A percentile compares a stretch with the other conserved stretches of the same genome.
Conservation (phyloP, 768 basidiomycete species). For the Aureoboletus auriporus region DNA sequence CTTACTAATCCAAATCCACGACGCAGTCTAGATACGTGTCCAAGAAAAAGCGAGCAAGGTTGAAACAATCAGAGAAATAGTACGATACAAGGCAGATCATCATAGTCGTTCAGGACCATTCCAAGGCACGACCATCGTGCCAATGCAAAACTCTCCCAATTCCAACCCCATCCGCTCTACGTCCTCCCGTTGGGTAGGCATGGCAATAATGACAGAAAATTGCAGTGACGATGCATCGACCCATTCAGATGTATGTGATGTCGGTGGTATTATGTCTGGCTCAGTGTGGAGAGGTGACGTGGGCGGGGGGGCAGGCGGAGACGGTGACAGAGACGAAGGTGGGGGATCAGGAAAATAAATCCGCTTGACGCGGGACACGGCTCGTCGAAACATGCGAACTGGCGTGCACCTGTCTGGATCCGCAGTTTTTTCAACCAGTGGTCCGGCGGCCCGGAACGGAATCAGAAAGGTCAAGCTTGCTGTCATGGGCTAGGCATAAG, state of each 20-base stretch:
- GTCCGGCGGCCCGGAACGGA: not conserved
- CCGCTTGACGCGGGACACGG: conserved; percentile 3
- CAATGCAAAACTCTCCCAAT: conserved; percentile 33
- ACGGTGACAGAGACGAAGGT: not conserved
- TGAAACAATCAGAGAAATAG: too few relatives aligned
- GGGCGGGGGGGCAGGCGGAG: not conserved
- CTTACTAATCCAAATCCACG: too few relatives aligned
- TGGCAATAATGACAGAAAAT: conserved; percentile 38
- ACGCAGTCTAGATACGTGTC: too few relatives aligned
- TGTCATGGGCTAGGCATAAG: conserved; percentile 21
- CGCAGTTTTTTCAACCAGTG: too few relatives aligned
- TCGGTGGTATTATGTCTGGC: not conserved
- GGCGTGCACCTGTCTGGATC: too few relatives aligned
- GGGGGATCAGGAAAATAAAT: not conserved
- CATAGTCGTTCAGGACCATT: conserved; percentile 2
- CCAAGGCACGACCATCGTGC: conserved; percentile 18
- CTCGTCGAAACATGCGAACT: not conserved
- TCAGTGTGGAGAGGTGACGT: not conserved
- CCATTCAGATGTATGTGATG: not conserved
- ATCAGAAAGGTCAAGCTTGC: conserved; percentile 9
- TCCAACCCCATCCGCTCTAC: not conserved
- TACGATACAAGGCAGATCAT: not conserved
- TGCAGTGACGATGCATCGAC: conserved; percentile 24
- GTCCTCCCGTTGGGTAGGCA: conserved; percentile 30
- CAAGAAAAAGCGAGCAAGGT: too few relatives aligned